Conservation (phyloP, 1,284 basidiomycete species). For the Malassezia nana region DNA sequence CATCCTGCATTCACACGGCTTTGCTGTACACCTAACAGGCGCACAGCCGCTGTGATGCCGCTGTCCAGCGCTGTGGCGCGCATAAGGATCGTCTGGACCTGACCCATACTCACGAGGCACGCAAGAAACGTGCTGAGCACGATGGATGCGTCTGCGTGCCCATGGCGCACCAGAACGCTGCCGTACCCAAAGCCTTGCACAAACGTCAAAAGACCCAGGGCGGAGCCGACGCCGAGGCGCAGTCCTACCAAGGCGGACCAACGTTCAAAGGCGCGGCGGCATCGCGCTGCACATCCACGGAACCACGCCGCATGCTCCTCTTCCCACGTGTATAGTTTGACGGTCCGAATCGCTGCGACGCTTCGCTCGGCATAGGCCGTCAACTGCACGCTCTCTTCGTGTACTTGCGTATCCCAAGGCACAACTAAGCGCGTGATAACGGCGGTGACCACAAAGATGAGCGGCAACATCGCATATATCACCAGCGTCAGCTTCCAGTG, state of each 20-base stretch:
- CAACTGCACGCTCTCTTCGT: constrained; percentile 58
- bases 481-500: constrained; percentile 79
- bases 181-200: constrained; percentile 97
- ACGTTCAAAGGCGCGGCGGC: constrained; percentile 51
- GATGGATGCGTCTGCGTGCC: constrained; percentile 60
- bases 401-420: constrained; percentile 63
- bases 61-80: constrained; percentile 67
- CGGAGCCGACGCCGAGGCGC: constrained; percentile 60
- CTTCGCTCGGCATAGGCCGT: constrained; percentile 71
- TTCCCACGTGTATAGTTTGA: constrained; percentile 90
- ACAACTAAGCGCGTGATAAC: constrained; percentile 57
- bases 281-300: constrained; percentile 52
- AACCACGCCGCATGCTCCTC: constrained; percentile 57
- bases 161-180: constrained; percentile 67
- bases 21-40: constrained; percentile 55
- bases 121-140: constrained; percentile 97
- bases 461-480: constrained; percentile 78
- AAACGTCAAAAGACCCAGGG: constrained; percentile 75
- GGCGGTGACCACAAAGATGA: constrained; percentile 62
- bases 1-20: neutral
- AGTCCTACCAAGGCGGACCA: constrained; percentile 68
- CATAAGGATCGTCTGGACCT: constrained; percentile 74
- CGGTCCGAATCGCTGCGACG: constrained; percentile 69
- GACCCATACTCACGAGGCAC: constrained; percentile 74
- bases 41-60: constrained; percentile 73